phyloP scores from a whole-genome alignment of 139 green algal species.

The Micromonas pusilla region DNA sequence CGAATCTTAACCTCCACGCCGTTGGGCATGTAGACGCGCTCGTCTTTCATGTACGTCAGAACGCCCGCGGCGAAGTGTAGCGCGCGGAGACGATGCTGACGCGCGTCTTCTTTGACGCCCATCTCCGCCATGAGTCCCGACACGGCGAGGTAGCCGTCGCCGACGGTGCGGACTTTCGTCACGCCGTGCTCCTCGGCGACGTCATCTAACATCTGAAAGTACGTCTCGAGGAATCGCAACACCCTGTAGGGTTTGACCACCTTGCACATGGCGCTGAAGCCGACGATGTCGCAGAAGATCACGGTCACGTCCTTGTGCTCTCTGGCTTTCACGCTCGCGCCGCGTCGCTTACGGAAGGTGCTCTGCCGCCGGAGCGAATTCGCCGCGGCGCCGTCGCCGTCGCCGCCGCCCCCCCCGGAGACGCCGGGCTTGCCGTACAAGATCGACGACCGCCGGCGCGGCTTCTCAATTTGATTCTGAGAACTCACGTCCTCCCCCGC shows the following conservation, averaged over 20 bases:
- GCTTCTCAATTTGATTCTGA: not conserved
- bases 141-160: not conserved
- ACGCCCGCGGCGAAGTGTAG: not conserved
- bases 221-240: not conserved
- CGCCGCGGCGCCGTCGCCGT: no score
- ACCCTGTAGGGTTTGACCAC: not conserved
- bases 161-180: not conserved
- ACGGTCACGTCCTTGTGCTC: not conserved
- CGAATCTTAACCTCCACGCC: not conserved
- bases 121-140: not conserved
- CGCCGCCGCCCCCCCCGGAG: no score
- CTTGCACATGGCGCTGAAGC: not conserved
- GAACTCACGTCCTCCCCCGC: not conserved
- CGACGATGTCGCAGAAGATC: constrained; percentile 19
- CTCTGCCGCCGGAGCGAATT: no score
- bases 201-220: not conserved
- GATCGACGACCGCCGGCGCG: no score
- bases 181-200: not conserved
- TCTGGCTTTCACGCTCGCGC: not conserved
- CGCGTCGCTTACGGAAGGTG: not conserved
- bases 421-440: no score
- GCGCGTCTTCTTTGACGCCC: not conserved
- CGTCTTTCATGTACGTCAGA: not conserved
- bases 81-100: not conserved
- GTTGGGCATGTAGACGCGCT: not conserved